Evolutionary conservation across 352 stramenopile species (phyloP).

Genomic region (Blastocystis sp.): DNA sequence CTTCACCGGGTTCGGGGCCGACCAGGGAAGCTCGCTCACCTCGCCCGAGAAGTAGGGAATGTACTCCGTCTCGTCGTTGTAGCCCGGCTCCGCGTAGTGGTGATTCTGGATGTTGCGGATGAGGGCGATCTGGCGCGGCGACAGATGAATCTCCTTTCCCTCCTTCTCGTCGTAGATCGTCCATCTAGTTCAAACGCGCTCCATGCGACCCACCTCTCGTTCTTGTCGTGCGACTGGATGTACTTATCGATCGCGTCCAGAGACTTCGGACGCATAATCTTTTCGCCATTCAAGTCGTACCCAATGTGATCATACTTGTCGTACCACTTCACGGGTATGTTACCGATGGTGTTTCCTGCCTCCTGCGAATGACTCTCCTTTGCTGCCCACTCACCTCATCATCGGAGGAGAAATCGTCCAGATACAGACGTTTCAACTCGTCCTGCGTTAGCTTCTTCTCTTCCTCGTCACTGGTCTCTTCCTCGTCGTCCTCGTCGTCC

Average conservation of each 20-base stretch:
- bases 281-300: conserved; percentile 89
- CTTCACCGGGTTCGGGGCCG: conserved; percentile 69
- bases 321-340: conserved; percentile 97
- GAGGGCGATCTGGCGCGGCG: conserved; percentile 88
- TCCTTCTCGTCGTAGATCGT: conserved; percentile 98
- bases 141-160: conserved; percentile 87
- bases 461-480: conserved; percentile 67
- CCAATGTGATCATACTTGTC: conserved; percentile 98
- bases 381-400: conserved; percentile 70
- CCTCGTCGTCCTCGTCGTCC: conserved; percentile 63
- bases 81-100: conserved; percentile 78
- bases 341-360: conserved; percentile 86
- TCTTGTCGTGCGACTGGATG: conserved; percentile 60
- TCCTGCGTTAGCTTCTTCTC: conserved; percentile 65
- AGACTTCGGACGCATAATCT: conserved; percentile 81
- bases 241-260: conserved; percentile 75
- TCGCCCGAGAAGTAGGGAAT: conserved; percentile 76
- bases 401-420: conserved; percentile 94
- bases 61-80: conserved; percentile 78
- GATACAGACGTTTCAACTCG: conserved; percentile 75
- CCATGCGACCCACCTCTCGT: background rate
- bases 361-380: conserved; percentile 67
- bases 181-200: conserved; percentile 62
- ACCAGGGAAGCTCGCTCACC: conserved; percentile 75
- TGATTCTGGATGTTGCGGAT: conserved; percentile 87